Percentiles rank a stretch among this genome's conserved stretches.
These are phyloP conservation scores for Dalbergia cultrata DNA, from an alignment of 306 rosid species.

Conservation along the genomic window DNA sequence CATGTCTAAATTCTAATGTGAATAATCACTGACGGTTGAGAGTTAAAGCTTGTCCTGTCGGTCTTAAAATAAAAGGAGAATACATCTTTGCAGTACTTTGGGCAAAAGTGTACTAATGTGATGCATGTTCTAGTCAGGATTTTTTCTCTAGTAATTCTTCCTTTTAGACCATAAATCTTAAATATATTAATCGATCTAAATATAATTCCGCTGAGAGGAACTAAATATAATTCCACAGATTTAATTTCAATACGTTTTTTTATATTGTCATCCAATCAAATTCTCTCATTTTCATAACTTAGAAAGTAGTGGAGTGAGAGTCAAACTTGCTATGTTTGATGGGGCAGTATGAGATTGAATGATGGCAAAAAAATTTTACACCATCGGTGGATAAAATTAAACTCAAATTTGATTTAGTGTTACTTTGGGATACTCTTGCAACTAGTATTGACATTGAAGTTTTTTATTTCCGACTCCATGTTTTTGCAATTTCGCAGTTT, in stretches of 20 bases:
- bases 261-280: too few species aligned
- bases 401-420: background rate
- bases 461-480: conserved; percentile 37
- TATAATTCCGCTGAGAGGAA: background rate
- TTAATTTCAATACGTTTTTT: too few species aligned
- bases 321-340: too few species aligned
- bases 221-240: too few species aligned
- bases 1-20: background rate
- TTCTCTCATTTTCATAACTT: too few species aligned
- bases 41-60: conserved; percentile 3
- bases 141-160: background rate
- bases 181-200: background rate
- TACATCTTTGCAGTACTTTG: background rate
- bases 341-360: too few species aligned
- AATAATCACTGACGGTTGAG: background rate
- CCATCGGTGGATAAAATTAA: too few species aligned
- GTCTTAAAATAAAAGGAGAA: conserved; percentile 1
- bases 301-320: too few species aligned
- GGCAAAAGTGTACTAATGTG: background rate
- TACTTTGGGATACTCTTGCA: conserved; percentile 10
- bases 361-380: too few species aligned
- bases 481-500: conserved; percentile 67
- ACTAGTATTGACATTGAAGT: conserved; percentile 9
- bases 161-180: conserved; percentile 2
- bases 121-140: background rate